phyloP scores from a whole-genome alignment of 805 yeast genomes.

The Yarrowia hollandica region DNA sequence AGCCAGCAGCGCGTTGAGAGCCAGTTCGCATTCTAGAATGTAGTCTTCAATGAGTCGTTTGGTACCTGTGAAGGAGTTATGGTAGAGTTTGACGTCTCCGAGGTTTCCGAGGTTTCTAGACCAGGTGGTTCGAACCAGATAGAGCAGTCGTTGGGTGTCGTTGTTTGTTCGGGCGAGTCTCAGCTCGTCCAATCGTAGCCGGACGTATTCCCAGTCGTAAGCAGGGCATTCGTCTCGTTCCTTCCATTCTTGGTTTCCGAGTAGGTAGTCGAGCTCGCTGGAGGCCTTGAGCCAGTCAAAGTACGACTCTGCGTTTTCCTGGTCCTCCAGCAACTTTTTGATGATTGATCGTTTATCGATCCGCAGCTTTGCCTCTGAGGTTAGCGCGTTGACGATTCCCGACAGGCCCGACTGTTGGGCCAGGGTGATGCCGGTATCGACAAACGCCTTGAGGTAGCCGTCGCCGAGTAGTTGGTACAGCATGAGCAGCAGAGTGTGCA shows the following conservation, averaged over 20 bases:
- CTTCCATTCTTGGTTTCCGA: constrained; percentile 75
- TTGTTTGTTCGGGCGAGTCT: constrained; percentile 55
- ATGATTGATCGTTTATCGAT: constrained; percentile 26
- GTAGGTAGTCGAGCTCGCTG: constrained; percentile 59
- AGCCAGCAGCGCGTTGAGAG: constrained; percentile 43
- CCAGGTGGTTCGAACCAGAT: constrained; percentile 81
- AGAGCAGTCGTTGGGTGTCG: constrained; percentile 63
- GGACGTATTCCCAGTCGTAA: constrained; percentile 70
- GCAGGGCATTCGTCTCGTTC: constrained; percentile 54
- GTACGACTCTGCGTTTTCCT: constrained; percentile 37
- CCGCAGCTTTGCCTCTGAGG: constrained; percentile 18
- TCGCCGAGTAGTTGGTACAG: constrained; percentile 23
- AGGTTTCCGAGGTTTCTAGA: constrained; percentile 81
- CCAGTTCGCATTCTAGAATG: constrained; percentile 69
- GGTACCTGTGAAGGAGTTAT: constrained; percentile 82
- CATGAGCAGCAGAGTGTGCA: constrained; percentile 15
- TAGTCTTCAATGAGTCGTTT: constrained; percentile 81
- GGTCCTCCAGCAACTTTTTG: constrained; percentile 29
- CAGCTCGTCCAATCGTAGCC: constrained; percentile 55
- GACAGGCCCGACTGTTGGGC: constrained; percentile 21
- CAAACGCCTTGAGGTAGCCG: constrained; percentile 19
- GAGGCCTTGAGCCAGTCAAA: constrained; percentile 71
- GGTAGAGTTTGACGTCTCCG: constrained; percentile 75
- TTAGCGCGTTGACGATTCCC: constrained; percentile 6
- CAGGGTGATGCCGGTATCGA: constrained; percentile 19